Percentiles rank a stretch among this genome's conserved stretches.
Conservation (phyloP, 2,329 filamentous ascomycete genomes). For the Pestalotiopsis sp. region DNA sequence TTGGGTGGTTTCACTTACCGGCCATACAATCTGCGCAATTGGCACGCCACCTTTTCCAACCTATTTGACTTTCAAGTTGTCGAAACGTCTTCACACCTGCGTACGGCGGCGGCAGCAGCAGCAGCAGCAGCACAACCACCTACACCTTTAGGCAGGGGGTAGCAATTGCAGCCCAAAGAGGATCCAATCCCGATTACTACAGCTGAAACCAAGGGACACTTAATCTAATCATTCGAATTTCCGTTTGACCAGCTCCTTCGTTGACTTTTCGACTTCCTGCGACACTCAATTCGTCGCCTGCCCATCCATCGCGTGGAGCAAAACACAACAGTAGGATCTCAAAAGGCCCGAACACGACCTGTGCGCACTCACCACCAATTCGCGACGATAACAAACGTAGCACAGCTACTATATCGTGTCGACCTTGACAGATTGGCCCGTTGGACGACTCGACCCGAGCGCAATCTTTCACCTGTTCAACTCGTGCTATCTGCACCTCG, state of each 20-base stretch:
- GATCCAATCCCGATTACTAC: constrained; percentile 3
- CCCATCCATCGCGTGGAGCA: neutral
- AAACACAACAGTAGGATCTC: neutral
- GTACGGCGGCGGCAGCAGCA: neutral
- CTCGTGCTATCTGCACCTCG: neutral
- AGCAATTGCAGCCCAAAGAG: constrained; percentile 11
- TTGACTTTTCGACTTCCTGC: neutral
- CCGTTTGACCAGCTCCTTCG: neutral
- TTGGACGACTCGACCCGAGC: constrained; percentile 14
- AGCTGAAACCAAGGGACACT: neutral
- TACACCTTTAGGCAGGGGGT: neutral
- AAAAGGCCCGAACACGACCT: neutral
- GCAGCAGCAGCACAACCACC: neutral
- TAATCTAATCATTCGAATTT: neutral
- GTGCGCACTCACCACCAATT: neutral
- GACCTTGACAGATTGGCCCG: constrained; percentile 6
- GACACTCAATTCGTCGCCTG: neutral
- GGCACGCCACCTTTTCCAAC: neutral
- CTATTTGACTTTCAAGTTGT: neutral
- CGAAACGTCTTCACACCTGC: neutral
- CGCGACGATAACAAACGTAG: neutral
- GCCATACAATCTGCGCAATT: neutral
- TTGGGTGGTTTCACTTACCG: neutral
- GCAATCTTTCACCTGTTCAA: neutral
- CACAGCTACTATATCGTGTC: neutral